Evolutionary conservation across 176 grass and related monocot genomes (phyloP), one percentile per base, ranked within the genome.

Genomic region (Oryza rufipogon): DNA sequence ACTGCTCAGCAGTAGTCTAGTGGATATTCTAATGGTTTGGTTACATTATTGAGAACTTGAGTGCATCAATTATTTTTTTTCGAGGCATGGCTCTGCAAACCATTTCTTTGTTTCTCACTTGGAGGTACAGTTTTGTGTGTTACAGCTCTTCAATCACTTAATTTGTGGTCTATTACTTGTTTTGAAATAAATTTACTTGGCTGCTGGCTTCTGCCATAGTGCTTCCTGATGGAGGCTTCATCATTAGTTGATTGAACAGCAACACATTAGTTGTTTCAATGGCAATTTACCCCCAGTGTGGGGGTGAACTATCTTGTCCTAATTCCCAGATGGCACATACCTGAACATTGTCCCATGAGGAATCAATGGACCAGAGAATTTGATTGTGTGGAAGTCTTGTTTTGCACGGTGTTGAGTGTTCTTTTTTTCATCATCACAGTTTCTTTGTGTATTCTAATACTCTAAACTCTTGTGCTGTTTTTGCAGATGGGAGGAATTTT

Each of bases 401-500:
- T 52, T 52, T 52, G 49, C 49, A 5, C 14, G 49, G 49, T 52
- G 49, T 52, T 52, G 49, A 52, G 49, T 52, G 49, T 11, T 15
- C 12, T 5, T 49, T 0, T 52, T 16, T 6, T 11, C 49, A 52
- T 52, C 13, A 52, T 16, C 49, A 16, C 4, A 16, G 14, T 66
- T 54, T 88, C 33, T 75, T n/a, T 33, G 15, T n/a, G 41, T 48
- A 9, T 54, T 80, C 63, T 85, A 70, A 83, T 71, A n/a, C 2
- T 70, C 16, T 83, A 75, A 23, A 79, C 71, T 77, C 39, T 67
- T 72, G 39, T 80, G 52, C 34, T 41, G 9, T 79, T 89, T 36
- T 81, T 64, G 39, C 90, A 95, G 92, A 86, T 65, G 84, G 85
- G 49, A 85, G 82, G 23, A 90, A 84, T 85, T 89, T 92, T 85